phyloP scores from a whole-genome alignment of 108 stramenopile species.

The Licmophora abbreviata region DNA sequence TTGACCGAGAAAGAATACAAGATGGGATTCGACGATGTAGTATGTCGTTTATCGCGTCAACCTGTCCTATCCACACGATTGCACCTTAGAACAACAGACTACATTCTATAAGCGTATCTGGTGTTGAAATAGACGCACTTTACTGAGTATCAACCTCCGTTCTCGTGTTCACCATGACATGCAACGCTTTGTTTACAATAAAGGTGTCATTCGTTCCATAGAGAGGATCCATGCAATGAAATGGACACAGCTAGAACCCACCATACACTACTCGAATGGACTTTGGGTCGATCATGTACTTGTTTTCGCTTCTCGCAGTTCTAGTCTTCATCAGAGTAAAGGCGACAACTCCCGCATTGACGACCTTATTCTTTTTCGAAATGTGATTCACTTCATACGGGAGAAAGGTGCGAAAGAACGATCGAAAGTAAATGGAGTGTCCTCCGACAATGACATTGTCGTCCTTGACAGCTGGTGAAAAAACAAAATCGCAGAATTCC shows the following conservation, averaged over 20 bases:
- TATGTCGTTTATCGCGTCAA: no score
- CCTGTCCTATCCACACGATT: no score
- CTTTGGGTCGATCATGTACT: conserved; percentile 77
- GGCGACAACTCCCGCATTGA: conserved; percentile 82
- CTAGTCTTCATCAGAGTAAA: conserved; percentile 68
- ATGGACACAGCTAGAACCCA: conserved; percentile 37
- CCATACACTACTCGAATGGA: conserved; percentile 70
- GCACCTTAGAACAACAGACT: no score
- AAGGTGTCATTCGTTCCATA: no score
- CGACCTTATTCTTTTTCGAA: conserved; percentile 81
- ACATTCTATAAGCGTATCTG: no score
- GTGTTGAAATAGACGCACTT: no score
- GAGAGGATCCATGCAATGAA: no score
- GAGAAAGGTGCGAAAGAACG: conserved; percentile 77
- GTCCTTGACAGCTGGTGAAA: conserved; percentile 48
- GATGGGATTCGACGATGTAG: no score
- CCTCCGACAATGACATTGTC: conserved; percentile 75
- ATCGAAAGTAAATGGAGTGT: conserved; percentile 87
- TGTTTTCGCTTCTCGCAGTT: conserved; percentile 26
- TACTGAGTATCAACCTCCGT: no score
- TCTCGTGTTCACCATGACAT: no score
- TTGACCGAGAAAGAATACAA: no score
- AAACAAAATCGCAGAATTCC: conserved; percentile 73
- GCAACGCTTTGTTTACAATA: no score
- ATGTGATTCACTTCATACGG: conserved; percentile 52